Evolutionary conservation across 2,329 filamentous ascomycete species (phyloP).

Genomic region (Chlorencoelia australis): DNA sequence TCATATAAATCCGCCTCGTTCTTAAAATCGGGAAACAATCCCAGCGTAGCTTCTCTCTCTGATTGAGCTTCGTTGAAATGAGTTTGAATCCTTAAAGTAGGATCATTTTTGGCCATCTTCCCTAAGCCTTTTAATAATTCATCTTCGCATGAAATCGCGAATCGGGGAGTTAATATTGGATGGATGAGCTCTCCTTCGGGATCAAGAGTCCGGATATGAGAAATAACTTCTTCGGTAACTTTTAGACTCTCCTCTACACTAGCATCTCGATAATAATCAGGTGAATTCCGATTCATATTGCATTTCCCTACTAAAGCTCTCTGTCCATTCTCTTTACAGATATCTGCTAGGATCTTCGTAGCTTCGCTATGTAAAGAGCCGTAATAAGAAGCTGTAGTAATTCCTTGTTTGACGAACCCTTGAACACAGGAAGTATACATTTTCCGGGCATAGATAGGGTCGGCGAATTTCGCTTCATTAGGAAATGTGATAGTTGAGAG

Average conservation of each 20-base stretch:
- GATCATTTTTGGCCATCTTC: constrained; percentile 37
- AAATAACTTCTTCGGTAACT: constrained; percentile 9
- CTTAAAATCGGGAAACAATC: constrained; percentile 44
- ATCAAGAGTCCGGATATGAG: constrained; percentile 35
- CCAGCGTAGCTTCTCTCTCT: constrained; percentile 44
- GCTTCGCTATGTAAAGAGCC: constrained; percentile 75
- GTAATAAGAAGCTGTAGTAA: constrained; percentile 83
- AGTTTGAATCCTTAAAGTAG: constrained; percentile 48
- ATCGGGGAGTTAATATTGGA: constrained; percentile 35
- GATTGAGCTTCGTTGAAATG: constrained; percentile 57
- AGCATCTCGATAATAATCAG: constrained; percentile 42
- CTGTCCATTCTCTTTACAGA: constrained; percentile 71
- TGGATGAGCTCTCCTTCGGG: constrained; percentile 36
- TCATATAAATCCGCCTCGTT: constrained; percentile 52
- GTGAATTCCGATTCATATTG: constrained; percentile 62
- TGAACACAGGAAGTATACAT: constrained; percentile 71
- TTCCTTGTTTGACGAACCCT: constrained; percentile 74
- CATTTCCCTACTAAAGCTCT: constrained; percentile 72
- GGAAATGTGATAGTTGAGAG: constrained; percentile 54
- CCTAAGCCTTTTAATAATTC: constrained; percentile 47
- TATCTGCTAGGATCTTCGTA: constrained; percentile 75
- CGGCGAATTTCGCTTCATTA: constrained; percentile 56
- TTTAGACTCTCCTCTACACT: constrained; percentile 28
- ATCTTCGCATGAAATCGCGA: constrained; percentile 37
- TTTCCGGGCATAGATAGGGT: constrained; percentile 48